These are phyloP conservation scores for Venturia effusa DNA, from an alignment of 2,329 filamentous ascomycete species.

Conservation along the genomic window DNA sequence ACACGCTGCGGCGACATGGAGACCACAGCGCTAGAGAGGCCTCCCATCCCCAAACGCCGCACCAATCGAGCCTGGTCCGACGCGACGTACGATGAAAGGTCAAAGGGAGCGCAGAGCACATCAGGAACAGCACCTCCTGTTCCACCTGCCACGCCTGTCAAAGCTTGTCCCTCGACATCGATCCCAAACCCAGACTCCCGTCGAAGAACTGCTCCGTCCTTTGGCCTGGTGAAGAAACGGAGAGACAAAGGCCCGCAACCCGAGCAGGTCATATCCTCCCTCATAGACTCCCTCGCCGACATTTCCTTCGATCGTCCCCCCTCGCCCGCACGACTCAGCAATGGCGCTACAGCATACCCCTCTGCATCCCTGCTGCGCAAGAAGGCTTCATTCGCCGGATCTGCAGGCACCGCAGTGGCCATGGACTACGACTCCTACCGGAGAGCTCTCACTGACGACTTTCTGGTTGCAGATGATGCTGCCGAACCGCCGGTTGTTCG, in stretches of 20 bases:
- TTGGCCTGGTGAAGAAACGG: background rate
- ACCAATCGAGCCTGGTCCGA: slow-evolving; percentile 5
- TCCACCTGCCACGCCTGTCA: background rate
- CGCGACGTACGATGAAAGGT: background rate
- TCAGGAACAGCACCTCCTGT: background rate
- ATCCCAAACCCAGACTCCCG: background rate
- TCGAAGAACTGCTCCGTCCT: background rate
- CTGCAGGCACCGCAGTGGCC: slow-evolving; percentile 42
- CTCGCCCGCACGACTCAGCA: slow-evolving; percentile 27
- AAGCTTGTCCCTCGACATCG: background rate
- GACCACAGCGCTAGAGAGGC: slow-evolving; percentile 4
- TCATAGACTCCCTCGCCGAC: slow-evolving; percentile 50
- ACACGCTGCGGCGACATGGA: background rate
- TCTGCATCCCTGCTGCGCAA: slow-evolving; percentile 18
- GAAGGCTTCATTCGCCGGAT: slow-evolving; percentile 18
- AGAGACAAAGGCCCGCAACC: background rate
- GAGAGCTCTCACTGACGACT: slow-evolving; percentile 38
- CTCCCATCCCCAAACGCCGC: slow-evolving; percentile 7
- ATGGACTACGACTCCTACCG: slow-evolving; percentile 49
- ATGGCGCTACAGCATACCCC: slow-evolving; percentile 21
- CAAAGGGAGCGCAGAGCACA: background rate
- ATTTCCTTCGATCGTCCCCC: slow-evolving; percentile 37
- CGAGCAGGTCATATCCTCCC: slow-evolving; percentile 50
- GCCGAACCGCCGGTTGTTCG: slow-evolving; percentile 61
- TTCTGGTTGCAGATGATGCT: slow-evolving; percentile 44